Conservation (phyloP, 305 asterid species). For the Fraxinus angustifolia region DNA sequence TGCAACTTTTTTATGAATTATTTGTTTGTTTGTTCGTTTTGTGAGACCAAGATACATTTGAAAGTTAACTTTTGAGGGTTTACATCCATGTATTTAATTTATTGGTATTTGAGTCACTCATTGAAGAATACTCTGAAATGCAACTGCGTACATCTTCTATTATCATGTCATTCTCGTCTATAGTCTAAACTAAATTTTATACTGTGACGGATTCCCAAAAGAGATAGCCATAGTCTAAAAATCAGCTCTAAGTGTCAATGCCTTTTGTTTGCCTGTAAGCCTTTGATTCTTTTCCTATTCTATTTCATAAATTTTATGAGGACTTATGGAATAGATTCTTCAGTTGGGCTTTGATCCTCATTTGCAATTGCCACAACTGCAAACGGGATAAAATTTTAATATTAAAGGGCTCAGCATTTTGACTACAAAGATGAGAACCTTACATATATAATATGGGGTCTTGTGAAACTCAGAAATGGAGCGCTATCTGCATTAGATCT, state of each 20-base stretch:
- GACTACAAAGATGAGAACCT: not conserved
- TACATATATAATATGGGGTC: not conserved
- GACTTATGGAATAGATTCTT: not conserved
- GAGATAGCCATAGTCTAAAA: not conserved
- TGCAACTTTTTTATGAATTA: not conserved
- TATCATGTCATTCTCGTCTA: not conserved
- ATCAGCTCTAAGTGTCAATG: not conserved
- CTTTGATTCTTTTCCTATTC: not conserved
- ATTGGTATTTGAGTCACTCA: not conserved
- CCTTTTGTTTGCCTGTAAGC: not conserved
- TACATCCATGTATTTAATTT: not conserved
- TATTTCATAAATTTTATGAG: not conserved
- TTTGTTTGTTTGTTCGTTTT: not conserved
- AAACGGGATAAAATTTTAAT: not conserved
- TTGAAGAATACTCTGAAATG: not conserved
- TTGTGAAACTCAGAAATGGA: not conserved
- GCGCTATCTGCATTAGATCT: not conserved
- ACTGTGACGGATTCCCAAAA: not conserved
- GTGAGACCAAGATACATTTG: not conserved
- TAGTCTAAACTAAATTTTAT: not conserved
- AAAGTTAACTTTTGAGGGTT: not conserved
- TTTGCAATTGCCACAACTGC: not conserved
- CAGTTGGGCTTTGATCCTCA: not conserved
- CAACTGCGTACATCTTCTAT: not conserved
- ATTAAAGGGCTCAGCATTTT: not conserved